A percentile compares a stretch with the other conserved stretches of the same genome.
These are phyloP conservation scores for Pseudogymnoascus sp. DNA, from an alignment of 2,329 filamentous ascomycete genomes.

Conservation along the genomic window DNA sequence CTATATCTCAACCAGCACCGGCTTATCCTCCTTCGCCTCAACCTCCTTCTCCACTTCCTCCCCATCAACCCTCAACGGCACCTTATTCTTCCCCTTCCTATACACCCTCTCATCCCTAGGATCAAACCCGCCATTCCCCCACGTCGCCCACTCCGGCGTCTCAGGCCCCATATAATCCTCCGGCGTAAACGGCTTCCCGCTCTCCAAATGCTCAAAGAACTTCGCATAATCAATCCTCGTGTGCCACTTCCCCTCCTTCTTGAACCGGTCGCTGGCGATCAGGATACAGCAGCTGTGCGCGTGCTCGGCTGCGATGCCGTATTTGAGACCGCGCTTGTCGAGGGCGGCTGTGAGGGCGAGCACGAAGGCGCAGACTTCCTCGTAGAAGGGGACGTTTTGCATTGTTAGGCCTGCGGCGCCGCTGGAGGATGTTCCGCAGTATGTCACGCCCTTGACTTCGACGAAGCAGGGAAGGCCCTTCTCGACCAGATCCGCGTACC, in stretches of 20 bases:
- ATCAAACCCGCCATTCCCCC: slow-evolving; percentile 92
- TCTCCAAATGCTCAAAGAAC: slow-evolving; percentile 80
- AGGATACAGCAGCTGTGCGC: slow-evolving; percentile 90
- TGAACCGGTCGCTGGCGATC: slow-evolving; percentile 75
- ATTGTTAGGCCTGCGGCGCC: slow-evolving; percentile 85
- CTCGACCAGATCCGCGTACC: slow-evolving; percentile 84
- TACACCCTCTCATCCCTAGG: slow-evolving; percentile 82
- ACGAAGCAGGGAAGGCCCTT: slow-evolving; percentile 84
- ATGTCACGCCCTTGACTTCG: slow-evolving; percentile 94
- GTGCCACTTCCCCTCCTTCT: slow-evolving; percentile 72
- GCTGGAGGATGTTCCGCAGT: slow-evolving; percentile 84
- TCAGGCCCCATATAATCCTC: slow-evolving; percentile 83
- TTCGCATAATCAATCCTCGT: slow-evolving; percentile 83
- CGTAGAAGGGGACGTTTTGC: slow-evolving; percentile 95
- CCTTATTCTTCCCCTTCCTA: slow-evolving; percentile 61
- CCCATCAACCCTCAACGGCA: slow-evolving; percentile 11
- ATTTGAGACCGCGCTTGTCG: slow-evolving; percentile 61
- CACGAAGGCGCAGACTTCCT: slow-evolving; percentile 80
- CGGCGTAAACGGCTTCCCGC: slow-evolving; percentile 61
- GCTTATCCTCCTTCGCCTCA: background rate
- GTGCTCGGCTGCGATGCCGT: slow-evolving; percentile 91
- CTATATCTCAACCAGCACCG: background rate
- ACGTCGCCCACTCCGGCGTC: slow-evolving; percentile 89
- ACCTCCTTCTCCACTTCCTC: background rate
- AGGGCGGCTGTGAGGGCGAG: slow-evolving; percentile 65